phyloP scores from a whole-genome alignment of 192 early-diverging fungal species.

The Podila epicladia region DNA sequence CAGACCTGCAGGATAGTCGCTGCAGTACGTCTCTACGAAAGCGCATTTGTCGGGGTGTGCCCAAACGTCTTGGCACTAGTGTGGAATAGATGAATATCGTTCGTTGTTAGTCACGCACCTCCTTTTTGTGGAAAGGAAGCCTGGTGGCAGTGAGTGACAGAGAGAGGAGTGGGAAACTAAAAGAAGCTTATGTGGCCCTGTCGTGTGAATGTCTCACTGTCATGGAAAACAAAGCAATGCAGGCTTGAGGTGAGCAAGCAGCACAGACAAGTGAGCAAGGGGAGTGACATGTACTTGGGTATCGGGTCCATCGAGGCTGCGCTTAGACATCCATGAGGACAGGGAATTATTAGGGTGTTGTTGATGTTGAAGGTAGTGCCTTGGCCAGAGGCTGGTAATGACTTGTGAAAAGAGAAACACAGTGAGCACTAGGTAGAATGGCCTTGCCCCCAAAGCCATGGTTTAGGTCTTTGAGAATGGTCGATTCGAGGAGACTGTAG shows the following conservation, averaged over 20 bases:
- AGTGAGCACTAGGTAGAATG: conserved; percentile 42
- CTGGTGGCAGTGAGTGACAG: not conserved
- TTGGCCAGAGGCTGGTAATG: conserved; percentile 32
- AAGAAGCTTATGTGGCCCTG: not conserved
- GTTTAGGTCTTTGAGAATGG: not conserved
- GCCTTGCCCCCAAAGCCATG: conserved; percentile 32
- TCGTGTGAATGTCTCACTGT: not conserved
- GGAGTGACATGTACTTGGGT: conserved; percentile 15
- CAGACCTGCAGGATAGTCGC: conserved; percentile 67
- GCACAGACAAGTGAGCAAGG: not conserved
- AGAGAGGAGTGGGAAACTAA: not conserved
- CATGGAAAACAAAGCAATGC: not conserved
- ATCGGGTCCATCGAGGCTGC: conserved; percentile 24
- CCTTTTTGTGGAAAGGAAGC: not conserved
- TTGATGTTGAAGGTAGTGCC: conserved; percentile 5
- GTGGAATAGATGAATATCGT: not conserved
- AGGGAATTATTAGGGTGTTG: not conserved
- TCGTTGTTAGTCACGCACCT: not conserved
- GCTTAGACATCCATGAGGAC: conserved; percentile 21
- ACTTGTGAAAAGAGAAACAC: conserved; percentile 36
- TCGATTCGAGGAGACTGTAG: not conserved
- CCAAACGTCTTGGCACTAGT: conserved; percentile 62
- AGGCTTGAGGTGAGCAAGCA: not conserved
- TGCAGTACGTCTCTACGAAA: conserved; percentile 70
- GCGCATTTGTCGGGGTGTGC: conserved; percentile 64